Percentiles rank a stretch among this genome's conserved stretches.
phyloP scores from a whole-genome alignment of 1,284 basidiomycete genomes.

The Moniliella sp. region DNA sequence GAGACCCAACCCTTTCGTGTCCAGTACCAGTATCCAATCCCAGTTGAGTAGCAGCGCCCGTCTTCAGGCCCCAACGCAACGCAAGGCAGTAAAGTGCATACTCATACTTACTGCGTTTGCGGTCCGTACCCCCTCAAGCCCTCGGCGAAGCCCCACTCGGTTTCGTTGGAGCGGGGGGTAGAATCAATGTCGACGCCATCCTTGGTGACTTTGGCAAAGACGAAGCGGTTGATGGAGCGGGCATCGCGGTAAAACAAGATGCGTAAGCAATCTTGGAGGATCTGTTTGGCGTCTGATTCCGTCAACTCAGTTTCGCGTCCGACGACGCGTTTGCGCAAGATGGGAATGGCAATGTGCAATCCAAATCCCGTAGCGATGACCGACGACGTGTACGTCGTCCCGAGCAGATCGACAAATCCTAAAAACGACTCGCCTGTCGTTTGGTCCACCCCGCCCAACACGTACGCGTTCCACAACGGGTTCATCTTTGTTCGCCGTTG shows the following conservation, averaged over 20 bases:
- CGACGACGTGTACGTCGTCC: conserved; percentile 80
- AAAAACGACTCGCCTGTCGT: conserved; percentile 36
- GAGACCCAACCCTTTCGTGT: too few relatives aligned
- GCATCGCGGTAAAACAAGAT: conserved; percentile 94
- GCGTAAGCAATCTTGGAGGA: conserved; percentile 69
- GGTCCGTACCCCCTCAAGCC: conserved; percentile 49
- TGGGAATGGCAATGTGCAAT: conserved; percentile 74
- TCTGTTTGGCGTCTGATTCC: conserved; percentile 55
- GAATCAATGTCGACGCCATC: conserved; percentile 59
- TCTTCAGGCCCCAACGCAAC: too few relatives aligned
- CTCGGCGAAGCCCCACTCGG: conserved; percentile 79
- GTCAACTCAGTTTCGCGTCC: conserved; percentile 52
- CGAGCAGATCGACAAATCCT: conserved; percentile 83
- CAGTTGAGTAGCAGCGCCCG: too few relatives aligned
- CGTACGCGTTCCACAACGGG: conserved; percentile 81
- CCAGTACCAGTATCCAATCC: too few relatives aligned
- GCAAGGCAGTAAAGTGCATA: too few relatives aligned
- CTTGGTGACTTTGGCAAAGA: conserved; percentile 70
- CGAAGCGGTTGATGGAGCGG: conserved; percentile 78
- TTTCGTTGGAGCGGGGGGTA: conserved; percentile 54
- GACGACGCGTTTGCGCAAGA: conserved; percentile 73
- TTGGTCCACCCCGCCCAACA: conserved; percentile 47
- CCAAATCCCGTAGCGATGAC: conserved; percentile 92
- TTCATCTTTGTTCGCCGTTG: conserved; percentile 63
- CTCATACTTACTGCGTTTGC: conserved; percentile 31